Base-by-base conservation (phyloP, 352 stramenopile species). In the Phytophthora vignae region DNA sequence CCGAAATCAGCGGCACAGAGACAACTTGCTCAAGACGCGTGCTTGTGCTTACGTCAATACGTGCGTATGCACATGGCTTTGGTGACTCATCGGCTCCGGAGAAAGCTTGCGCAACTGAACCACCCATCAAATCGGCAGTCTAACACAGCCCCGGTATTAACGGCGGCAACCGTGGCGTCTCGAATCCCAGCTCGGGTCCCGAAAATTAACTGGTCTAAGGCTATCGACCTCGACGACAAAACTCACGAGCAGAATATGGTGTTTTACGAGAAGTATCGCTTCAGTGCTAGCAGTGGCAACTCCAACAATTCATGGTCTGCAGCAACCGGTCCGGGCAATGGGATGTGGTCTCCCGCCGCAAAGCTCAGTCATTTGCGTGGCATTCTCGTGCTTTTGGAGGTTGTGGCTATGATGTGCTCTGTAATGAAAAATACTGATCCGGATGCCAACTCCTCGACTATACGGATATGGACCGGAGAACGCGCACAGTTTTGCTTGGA, bases 161-260 rank as follows among this genome's bases (percentile, higher is more conserved):
- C 84, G 4, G 76, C 85, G 22, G 85, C 83, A 2, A 80, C 85
- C 21, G 83, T 70, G 12, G 67, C 84, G 7, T 85, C 83, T 31
- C 83, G 84, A 54, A 80, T 94, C 4, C 86, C 86, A n/a, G 78
- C 87, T 21, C 81, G 86, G 8, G 79, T 94, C 4, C 83, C 85
- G 6, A 95, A 95, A 65, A 76, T 94, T 2, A 84, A 81, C n/a
- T 83, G 74, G 64, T 90, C 82, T 5, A 95, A 96, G 64, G 79
- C 89, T 0, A 79, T 95, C 4, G 89, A 96, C 54, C 83, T 96
- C 29, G 89, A 96, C 53, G 89, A 96, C 75, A 96, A 96, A 61
- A 81, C 84, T 0, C 87, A 95, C 68, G 86, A 96, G 42, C 79
- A 90, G 52, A 94, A 96, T 17, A 69, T 96, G 53, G 74, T 91